Evolutionary conservation across 2,329 filamentous ascomycete genomes (phyloP).

Genomic region (Alternaria angustiovoidea): DNA sequence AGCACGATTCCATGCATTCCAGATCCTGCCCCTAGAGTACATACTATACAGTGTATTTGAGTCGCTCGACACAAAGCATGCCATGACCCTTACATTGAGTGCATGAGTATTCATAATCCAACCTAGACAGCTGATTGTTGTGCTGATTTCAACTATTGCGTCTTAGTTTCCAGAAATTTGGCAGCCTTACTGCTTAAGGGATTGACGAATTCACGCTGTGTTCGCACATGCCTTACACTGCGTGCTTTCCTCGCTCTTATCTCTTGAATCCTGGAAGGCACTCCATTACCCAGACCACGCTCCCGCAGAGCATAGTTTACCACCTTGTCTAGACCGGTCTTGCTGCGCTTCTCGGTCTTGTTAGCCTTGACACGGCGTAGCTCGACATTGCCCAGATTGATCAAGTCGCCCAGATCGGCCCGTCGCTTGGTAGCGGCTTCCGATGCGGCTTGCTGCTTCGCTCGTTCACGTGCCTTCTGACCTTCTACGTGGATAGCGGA

Average conservation of each 20-base stretch:
- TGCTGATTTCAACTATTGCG: conserved; percentile 1
- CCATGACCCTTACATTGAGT: not conserved
- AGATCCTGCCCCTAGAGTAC: conserved; percentile 1
- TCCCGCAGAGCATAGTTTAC: conserved; percentile 72
- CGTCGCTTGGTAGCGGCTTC: conserved; percentile 8
- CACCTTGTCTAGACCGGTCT: conserved; percentile 79
- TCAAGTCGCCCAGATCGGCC: conserved; percentile 35
- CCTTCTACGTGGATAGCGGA: conserved; percentile 60
- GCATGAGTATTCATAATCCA: not conserved
- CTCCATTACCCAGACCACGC: conserved; percentile 20
- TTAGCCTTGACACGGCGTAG: conserved; percentile 72
- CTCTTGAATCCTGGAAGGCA: not conserved
- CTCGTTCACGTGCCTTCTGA: conserved; percentile 27
- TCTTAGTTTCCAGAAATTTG: conserved; percentile 14
- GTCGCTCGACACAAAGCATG: not conserved
- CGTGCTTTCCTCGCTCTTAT: conserved; percentile 1
- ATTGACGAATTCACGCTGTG: conserved; percentile 14
- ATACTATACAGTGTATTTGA: conserved; percentile 10
- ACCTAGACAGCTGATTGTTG: not conserved
- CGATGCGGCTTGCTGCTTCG: conserved; percentile 12
- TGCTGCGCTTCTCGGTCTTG: conserved; percentile 74
- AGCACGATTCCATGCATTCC: not conserved
- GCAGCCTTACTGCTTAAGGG: conserved; percentile 19
- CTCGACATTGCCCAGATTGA: conserved; percentile 67
- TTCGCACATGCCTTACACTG: conserved; percentile 10